Base-by-base conservation (phyloP, 2,329 filamentous ascomycete genomes). In the Talaromyces marneffei region DNA sequence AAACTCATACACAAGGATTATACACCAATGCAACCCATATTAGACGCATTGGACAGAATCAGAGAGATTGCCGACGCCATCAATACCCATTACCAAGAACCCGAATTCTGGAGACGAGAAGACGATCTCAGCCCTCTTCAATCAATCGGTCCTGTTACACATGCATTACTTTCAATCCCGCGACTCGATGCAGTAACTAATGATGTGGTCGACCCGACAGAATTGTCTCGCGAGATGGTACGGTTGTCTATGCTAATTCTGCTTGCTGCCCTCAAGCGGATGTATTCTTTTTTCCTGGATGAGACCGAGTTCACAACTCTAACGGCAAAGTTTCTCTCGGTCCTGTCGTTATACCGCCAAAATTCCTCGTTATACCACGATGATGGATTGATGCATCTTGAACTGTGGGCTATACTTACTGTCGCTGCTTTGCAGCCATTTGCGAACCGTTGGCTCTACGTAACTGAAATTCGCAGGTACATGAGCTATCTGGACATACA, bases 201-300 rank as follows among this genome's bases (percentile, higher is more conserved):
- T 20, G 14, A 40, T 37, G 5, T 27, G 7, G 40, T 46, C 16
- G 25, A 25, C 18, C 35, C 33, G 4, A 29, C 37, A n/a, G 40
- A 55, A 23, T 25, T 62, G 25, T 12, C 53, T 3, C 39, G 50
- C 20, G 64, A 65, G 23, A 61, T 62, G 44, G 31, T 53, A 8
- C 59, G 65, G 1, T 52, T 66, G 10, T 55, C 61, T 6, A 61
- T 65, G 42, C 56, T 66, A 2, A 63, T 65, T 20, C 37, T 66
- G 12, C 35, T 66, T 1, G 57, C 61, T 14, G 54, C 58, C 9
- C 10, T 66, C 37, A 66, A 66, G 39, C 23, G 20, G 23, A 20
- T 18, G 18, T 66, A 66, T 57, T 62, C 44, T 1, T 61, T 66
- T 31, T 48, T 48, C n/a, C 39, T 58, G 3, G 48, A 55, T 33